Evolutionary conservation across 805 yeast species (phyloP).

Genomic region (Scheffersomyces coipomensis): DNA sequence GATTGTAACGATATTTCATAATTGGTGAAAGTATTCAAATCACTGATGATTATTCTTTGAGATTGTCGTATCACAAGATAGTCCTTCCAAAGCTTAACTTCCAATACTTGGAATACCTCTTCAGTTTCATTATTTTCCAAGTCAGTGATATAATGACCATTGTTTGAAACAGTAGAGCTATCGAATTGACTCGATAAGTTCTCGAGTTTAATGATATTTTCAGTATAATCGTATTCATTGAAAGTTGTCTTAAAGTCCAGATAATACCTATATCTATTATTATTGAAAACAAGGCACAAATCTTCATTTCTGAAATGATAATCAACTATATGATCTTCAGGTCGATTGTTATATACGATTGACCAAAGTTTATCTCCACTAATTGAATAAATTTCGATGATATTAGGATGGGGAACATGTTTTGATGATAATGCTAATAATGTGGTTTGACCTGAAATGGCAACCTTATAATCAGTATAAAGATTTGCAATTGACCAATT

Average conservation of each 20-base stretch:
- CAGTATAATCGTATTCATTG: slow-evolving; percentile 42
- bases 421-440: slow-evolving; percentile 51
- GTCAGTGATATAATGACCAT: slow-evolving; percentile 26
- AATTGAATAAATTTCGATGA: slow-evolving; percentile 34
- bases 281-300: slow-evolving; percentile 52
- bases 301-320: slow-evolving; percentile 52
- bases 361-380: slow-evolving; percentile 36
- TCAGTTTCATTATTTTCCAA: slow-evolving; percentile 31
- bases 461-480: slow-evolving; percentile 40
- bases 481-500: slow-evolving; percentile 48
- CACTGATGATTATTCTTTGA: slow-evolving; percentile 30
- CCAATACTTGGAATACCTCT: slow-evolving; percentile 22
- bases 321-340: slow-evolving; percentile 52
- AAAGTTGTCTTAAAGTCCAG: slow-evolving; percentile 68
- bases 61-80: slow-evolving; percentile 46
- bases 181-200: slow-evolving; percentile 3
- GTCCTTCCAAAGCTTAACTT: slow-evolving; percentile 30
- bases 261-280: slow-evolving; percentile 56
- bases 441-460: slow-evolving; percentile 53
- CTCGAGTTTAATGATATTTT: slow-evolving; percentile 16
- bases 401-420: slow-evolving; percentile 31
- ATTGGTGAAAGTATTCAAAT: slow-evolving; percentile 39
- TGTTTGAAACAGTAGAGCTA: slow-evolving; percentile 21
- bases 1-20: slow-evolving; percentile 33
- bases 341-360: slow-evolving; percentile 37